Conservation (phyloP, 495 filamentous ascomycete genomes). For the Neurospora sp. region DNA sequence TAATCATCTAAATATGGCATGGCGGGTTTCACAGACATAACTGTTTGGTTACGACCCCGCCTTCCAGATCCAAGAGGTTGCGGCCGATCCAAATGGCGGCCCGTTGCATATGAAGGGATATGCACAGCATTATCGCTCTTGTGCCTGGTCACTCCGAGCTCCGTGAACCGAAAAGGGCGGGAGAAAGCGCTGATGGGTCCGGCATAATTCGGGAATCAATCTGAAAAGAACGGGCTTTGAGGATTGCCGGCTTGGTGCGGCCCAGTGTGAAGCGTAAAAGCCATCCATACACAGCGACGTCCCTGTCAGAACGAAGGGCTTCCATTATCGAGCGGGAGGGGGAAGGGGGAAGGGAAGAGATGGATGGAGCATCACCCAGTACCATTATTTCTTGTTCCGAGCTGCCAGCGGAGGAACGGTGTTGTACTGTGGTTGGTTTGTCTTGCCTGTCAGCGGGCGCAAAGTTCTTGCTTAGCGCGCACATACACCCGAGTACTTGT, state of each 20-base stretch:
- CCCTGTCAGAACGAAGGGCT: constrained; percentile 7
- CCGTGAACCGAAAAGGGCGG: background rate
- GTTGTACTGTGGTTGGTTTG: constrained; percentile 3
- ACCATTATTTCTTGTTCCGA: constrained; percentile 5
- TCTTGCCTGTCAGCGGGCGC: constrained; percentile 1
- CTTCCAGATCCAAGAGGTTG: background rate
- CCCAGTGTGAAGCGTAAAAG: background rate
- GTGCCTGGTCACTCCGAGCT: background rate
- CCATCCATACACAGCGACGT: background rate
- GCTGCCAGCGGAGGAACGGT: background rate
- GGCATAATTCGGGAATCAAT: background rate
- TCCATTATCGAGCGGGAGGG: background rate
- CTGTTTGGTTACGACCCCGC: constrained; percentile 7
- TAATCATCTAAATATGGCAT: constrained; percentile 16
- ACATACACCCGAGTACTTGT: constrained; percentile 1
- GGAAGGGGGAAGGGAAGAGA: background rate
- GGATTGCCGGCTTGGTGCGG: background rate
- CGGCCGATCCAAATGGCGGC: background rate
- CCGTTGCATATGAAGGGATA: background rate
- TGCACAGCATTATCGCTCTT: background rate
- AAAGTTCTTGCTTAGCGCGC: background rate
- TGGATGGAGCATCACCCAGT: constrained; percentile 10
- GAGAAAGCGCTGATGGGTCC: background rate
- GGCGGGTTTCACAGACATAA: background rate
- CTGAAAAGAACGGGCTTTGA: background rate